phyloP scores from a whole-genome alignment of 2,329 filamentous ascomycete species.

The Lachnellula arida region DNA sequence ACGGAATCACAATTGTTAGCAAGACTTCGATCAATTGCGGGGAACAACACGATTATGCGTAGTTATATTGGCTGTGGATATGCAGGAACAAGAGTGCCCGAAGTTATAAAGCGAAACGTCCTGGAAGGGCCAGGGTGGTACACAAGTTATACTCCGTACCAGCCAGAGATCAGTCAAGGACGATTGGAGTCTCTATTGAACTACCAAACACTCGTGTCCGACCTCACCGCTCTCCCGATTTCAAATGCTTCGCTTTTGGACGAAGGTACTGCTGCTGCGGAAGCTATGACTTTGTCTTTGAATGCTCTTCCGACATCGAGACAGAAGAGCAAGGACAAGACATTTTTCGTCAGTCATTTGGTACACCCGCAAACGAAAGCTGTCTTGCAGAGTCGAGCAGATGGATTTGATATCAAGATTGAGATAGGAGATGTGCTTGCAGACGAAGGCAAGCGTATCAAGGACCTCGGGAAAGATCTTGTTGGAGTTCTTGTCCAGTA shows the following conservation, averaged over 20 bases:
- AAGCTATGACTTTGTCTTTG: slow-evolving; percentile 92
- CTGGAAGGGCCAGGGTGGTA: slow-evolving; percentile 95
- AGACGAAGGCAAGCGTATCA: slow-evolving; percentile 58
- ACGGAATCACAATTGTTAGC: slow-evolving; percentile 57
- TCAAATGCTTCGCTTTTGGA: slow-evolving; percentile 89
- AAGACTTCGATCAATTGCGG: slow-evolving; percentile 48
- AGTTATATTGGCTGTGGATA: slow-evolving; percentile 85
- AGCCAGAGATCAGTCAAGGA: slow-evolving; percentile 95
- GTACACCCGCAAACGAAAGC: slow-evolving; percentile 83
- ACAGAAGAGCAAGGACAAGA: slow-evolving; percentile 71
- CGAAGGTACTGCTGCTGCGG: slow-evolving; percentile 86
- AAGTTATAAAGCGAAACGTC: slow-evolving; percentile 89
- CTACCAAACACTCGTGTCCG: slow-evolving; percentile 89
- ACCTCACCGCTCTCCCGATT: slow-evolving; percentile 81
- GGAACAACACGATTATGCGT: slow-evolving; percentile 55
- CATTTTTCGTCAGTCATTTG: slow-evolving; percentile 75
- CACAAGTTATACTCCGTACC: slow-evolving; percentile 95
- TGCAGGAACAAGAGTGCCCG: slow-evolving; percentile 78
- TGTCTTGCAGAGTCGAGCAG: slow-evolving; percentile 77
- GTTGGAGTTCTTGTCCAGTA: slow-evolving; percentile 94
- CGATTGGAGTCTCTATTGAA: slow-evolving; percentile 88
- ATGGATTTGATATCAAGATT: slow-evolving; percentile 86
- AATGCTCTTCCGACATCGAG: slow-evolving; percentile 67
- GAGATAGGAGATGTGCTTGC: slow-evolving; percentile 67
- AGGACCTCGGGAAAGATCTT: slow-evolving; percentile 72